Percentiles rank a stretch among this genome's conserved stretches.
Conservation (phyloP, 2,329 filamentous ascomycete species). For the Aspergillus japonicus region DNA sequence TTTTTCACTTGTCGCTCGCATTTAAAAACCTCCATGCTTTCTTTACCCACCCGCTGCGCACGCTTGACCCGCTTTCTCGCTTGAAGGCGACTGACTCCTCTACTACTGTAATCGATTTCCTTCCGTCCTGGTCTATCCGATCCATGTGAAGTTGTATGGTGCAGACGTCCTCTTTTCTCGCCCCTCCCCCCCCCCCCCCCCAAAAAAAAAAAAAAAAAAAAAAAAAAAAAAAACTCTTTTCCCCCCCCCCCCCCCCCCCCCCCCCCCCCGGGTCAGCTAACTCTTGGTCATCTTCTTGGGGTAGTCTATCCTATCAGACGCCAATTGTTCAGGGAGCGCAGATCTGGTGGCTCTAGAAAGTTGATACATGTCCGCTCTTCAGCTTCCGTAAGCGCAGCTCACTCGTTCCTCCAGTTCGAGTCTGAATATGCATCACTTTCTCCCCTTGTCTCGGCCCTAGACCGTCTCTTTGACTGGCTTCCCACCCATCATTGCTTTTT, state of each 20-base stretch:
- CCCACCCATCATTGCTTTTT: slow-evolving; percentile 16
- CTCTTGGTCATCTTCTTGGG: slow-evolving; percentile 10
- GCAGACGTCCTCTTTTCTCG: background rate
- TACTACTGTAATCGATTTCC: background rate
- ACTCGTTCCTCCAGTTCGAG: slow-evolving; percentile 23
- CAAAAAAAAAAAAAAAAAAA: too few species aligned
- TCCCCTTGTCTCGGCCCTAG: slow-evolving; percentile 47
- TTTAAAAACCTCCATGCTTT: slow-evolving; percentile 20
- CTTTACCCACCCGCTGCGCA: slow-evolving; percentile 27
- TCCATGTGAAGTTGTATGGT: slow-evolving; percentile 9
- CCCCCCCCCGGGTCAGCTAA: background rate
- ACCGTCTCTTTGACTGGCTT: slow-evolving; percentile 14
- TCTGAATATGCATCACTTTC: slow-evolving; percentile 50
- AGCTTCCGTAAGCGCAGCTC: slow-evolving; percentile 25
- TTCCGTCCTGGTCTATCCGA: background rate
- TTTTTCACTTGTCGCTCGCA: background rate
- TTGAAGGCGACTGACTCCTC: background rate
- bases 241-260: background rate
- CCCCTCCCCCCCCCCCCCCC: background rate
- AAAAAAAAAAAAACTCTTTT: too few species aligned
- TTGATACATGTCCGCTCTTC: slow-evolving; percentile 14
- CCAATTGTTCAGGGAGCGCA: background rate
- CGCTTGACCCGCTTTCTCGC: background rate
- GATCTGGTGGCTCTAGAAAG: slow-evolving; percentile 3
- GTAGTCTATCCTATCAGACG: background rate